Conservation (phyloP, 345 rosid genomes). For the Eucalyptus melliodora region DNA sequence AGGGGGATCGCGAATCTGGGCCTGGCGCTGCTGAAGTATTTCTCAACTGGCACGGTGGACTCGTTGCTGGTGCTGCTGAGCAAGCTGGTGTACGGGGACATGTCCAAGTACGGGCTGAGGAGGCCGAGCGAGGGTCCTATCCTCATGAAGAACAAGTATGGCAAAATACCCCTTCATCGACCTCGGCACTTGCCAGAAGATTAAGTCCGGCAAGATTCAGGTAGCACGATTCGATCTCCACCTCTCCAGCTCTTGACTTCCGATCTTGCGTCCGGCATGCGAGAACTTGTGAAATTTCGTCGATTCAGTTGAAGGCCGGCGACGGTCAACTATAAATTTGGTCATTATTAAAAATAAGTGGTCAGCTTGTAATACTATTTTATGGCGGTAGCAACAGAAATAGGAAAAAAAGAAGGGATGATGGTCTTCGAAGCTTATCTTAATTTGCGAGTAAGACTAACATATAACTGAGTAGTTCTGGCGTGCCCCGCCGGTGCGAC, state of each 20-base stretch:
- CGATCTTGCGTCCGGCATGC: not conserved
- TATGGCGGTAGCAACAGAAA: not conserved
- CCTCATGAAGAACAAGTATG: conserved; percentile 18
- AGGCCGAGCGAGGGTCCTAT: conserved; percentile 17
- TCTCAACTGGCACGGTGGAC: conserved; percentile 23
- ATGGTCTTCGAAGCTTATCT: not conserved
- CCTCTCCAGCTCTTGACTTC: not conserved
- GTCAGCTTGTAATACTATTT: not conserved
- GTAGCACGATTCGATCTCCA: not conserved
- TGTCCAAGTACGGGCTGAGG: conserved; percentile 14
- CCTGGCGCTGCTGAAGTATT: conserved; percentile 14
- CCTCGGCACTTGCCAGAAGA: conserved; percentile 27
- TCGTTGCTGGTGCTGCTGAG: conserved; percentile 11
- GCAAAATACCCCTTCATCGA: conserved; percentile 44
- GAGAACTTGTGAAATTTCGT: not conserved
- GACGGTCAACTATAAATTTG: not conserved
- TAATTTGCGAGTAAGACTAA: not conserved
- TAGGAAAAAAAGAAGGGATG: not conserved
- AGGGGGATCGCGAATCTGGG: conserved; percentile 22
- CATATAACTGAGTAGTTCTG: not conserved
- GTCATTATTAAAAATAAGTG: not conserved
- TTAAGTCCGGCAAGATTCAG: conserved; percentile 29
- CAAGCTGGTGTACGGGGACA: conserved; percentile 29
- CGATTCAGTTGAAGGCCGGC: not conserved
- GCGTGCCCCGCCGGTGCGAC: not conserved